Evolutionary conservation across 352 stramenopile genomes (phyloP).

Genomic region (Globisporangium orthogonon): DNA sequence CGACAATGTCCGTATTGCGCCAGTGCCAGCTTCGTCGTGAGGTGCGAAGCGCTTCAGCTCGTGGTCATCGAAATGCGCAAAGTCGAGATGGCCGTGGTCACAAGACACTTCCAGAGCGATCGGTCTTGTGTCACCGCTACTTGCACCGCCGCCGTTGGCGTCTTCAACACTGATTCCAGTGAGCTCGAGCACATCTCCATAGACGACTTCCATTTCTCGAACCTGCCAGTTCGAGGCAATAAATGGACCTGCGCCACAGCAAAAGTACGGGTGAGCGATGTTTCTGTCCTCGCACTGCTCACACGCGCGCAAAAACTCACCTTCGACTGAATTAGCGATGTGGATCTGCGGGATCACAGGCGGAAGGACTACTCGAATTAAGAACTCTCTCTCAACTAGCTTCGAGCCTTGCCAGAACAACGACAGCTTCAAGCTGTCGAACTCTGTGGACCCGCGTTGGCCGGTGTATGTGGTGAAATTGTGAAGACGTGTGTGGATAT

Average conservation of each 20-base stretch:
- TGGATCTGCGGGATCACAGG: constrained; percentile 11
- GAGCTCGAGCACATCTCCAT: constrained; percentile 6
- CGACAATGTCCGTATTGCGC: not conserved
- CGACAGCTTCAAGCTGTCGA: constrained; percentile 10
- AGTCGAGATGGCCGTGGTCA: constrained; percentile 8
- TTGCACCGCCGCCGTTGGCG: constrained; percentile 3
- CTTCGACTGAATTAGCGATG: constrained; percentile 20
- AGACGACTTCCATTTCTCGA: constrained; percentile 5
- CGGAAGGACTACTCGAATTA: not conserved
- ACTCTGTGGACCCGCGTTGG: not conserved
- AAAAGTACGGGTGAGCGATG: not conserved
- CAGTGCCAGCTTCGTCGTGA: not conserved
- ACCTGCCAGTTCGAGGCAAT: constrained; percentile 16
- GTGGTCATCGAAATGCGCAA: constrained; percentile 8
- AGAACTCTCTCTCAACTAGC: constrained; percentile 5
- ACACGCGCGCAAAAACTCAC: not conserved
- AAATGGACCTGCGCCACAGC: constrained; percentile 9
- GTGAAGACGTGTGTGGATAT: constrained; percentile 13
- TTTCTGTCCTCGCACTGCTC: not conserved
- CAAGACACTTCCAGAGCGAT: constrained; percentile 11
- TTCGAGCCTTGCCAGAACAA: constrained; percentile 3
- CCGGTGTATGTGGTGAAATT: not conserved
- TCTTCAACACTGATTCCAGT: constrained; percentile 11
- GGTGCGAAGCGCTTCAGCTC: not conserved
- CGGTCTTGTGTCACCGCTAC: not conserved